Evolutionary conservation across 345 rosid species (phyloP).

Genomic region (Eucalyptus polybractea): DNA sequence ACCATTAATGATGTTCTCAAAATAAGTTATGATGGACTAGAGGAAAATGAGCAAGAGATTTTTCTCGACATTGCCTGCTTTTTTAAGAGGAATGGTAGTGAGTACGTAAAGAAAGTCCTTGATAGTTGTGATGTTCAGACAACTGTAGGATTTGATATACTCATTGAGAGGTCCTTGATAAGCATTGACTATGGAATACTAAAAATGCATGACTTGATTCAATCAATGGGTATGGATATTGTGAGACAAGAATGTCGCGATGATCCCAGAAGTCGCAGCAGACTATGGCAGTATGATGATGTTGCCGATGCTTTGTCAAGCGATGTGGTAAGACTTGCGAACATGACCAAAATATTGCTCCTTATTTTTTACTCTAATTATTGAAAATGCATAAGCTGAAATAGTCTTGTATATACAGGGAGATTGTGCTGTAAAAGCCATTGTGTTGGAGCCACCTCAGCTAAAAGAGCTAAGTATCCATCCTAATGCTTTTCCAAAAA

Average conservation of each 20-base stretch:
- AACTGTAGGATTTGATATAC: neutral
- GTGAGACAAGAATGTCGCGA: neutral
- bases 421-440: neutral
- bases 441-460: neutral
- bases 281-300: neutral
- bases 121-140: neutral
- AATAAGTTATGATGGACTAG: neutral
- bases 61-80: neutral
- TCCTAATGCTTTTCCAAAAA: neutral
- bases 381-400: too few relatives aligned
- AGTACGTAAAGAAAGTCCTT: rapidly evolving
- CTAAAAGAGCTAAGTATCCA: neutral
- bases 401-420: neutral
- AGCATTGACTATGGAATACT: rapidly evolving
- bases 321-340: rapidly evolving
- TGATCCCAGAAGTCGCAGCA: rapidly evolving
- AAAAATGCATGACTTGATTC: neutral
- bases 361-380: too few relatives aligned
- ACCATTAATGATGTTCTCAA: neutral
- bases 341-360: neutral
- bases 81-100: rapidly evolving
- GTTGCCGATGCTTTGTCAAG: neutral
- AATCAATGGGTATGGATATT: neutral
- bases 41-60: neutral
- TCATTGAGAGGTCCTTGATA: neutral